phyloP scores from a whole-genome alignment of 768 basidiomycete genomes.

The Neoboletus subvelutipes region DNA sequence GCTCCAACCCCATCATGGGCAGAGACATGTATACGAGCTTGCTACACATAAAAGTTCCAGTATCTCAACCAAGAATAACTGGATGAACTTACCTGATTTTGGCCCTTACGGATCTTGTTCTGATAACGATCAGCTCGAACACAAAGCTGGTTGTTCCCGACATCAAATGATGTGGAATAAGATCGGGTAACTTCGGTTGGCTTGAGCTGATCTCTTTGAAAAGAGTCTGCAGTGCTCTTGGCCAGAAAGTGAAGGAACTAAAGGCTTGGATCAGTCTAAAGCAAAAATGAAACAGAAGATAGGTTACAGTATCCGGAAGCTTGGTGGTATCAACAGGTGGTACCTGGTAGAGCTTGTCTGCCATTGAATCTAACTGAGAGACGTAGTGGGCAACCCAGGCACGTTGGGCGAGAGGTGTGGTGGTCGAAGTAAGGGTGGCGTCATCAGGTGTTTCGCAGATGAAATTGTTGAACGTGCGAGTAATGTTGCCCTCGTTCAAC shows the following conservation, averaged over 20 bases:
- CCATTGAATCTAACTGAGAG: slow-evolving; percentile 23
- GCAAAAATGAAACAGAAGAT: neutral
- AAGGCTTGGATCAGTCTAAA: neutral
- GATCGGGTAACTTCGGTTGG: slow-evolving; percentile 24
- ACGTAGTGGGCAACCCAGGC: slow-evolving; percentile 35
- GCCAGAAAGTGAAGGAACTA: slow-evolving; percentile 30
- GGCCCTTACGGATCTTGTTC: slow-evolving; percentile 31
- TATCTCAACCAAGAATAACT: neutral
- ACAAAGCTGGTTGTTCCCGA: slow-evolving; percentile 13
- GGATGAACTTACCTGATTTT: slow-evolving; percentile 36
- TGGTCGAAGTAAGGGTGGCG: neutral
- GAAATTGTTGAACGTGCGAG: slow-evolving; percentile 6
- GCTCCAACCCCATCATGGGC: slow-evolving; percentile 16
- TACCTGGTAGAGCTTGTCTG: slow-evolving; percentile 22
- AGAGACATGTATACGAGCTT: slow-evolving; percentile 24
- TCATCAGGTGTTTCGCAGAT: slow-evolving; percentile 5
- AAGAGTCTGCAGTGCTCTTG: slow-evolving; percentile 24
- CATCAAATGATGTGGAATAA: slow-evolving; percentile 17
- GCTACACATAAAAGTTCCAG: slow-evolving; percentile 10
- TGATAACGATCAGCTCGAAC: slow-evolving; percentile 30
- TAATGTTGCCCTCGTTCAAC: slow-evolving; percentile 19
- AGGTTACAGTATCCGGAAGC: slow-evolving; percentile 21
- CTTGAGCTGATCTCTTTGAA: slow-evolving; percentile 29
- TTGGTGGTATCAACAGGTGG: slow-evolving; percentile 28
- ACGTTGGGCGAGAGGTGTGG: slow-evolving; percentile 27